A percentile compares a stretch with the other conserved stretches of the same genome.
These are phyloP conservation scores for Citrullus mucosospermus DNA, from an alignment of 306 rosid genomes.

Conservation along the genomic window DNA sequence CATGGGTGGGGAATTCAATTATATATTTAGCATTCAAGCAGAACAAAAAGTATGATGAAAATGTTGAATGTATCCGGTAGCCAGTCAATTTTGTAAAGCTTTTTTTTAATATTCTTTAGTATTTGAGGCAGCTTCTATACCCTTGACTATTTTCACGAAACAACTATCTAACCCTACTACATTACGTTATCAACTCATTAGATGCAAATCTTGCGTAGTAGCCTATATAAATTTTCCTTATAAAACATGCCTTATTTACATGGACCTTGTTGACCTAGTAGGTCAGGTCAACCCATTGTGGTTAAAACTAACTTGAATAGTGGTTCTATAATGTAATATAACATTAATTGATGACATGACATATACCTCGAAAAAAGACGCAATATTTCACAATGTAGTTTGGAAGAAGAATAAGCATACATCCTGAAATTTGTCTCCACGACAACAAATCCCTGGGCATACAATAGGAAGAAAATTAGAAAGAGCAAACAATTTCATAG, in stretches of 20 bases:
- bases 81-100: not conserved
- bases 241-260: not conserved
- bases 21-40: not conserved
- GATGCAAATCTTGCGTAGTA: not conserved
- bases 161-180: not conserved
- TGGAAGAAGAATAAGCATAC: slow-evolving; percentile 87
- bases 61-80: not conserved
- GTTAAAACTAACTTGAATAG: not conserved
- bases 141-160: not conserved
- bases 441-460: slow-evolving; percentile 70
- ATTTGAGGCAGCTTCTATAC: not conserved
- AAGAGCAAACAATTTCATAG: not conserved
- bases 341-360: not conserved
- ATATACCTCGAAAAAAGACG: slow-evolving; percentile 71
- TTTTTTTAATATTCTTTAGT: not conserved
- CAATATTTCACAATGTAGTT: slow-evolving; percentile 84
- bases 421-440: slow-evolving; percentile 89
- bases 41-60: not conserved
- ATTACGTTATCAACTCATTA: not conserved
- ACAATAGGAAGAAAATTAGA: not conserved
- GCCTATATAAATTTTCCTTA: not conserved
- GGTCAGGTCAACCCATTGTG: not conserved
- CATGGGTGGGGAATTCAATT: not conserved
- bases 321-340: not conserved
- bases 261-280: not conserved